Conservation (phyloP, 768 basidiomycete genomes). For the Tephrocybe rancida region DNA sequence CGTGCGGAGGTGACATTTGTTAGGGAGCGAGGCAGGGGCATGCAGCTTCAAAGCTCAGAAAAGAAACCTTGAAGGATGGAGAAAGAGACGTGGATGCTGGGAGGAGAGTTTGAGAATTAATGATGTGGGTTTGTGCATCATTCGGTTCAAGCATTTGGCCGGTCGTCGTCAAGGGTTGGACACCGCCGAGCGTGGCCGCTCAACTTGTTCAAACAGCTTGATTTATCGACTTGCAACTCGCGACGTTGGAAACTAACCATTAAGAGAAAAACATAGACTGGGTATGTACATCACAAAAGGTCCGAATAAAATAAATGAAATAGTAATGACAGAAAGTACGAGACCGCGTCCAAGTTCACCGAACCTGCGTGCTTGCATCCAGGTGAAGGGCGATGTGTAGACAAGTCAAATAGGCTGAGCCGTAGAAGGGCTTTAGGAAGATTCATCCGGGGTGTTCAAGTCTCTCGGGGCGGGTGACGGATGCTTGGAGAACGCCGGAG, state of each 20-base stretch:
- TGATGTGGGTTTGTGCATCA: too few species aligned
- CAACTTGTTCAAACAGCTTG: too few species aligned
- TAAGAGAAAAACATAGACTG: too few species aligned
- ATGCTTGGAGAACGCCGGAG: not conserved
- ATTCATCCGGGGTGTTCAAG: not conserved
- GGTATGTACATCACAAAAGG: too few species aligned
- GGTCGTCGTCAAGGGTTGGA: not conserved
- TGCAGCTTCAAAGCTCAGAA: conserved; percentile 14
- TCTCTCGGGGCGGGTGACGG: not conserved
- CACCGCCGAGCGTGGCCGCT: too few species aligned
- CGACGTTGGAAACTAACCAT: too few species aligned
- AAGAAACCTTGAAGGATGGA: not conserved
- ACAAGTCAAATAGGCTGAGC: not conserved
- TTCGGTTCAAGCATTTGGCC: too few species aligned
- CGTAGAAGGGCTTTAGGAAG: not conserved
- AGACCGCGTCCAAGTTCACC: too few species aligned
- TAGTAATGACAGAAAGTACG: too few species aligned
- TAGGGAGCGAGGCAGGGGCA: conserved; percentile 44
- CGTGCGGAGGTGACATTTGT: conserved; percentile 36
- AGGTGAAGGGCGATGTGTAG: not conserved
- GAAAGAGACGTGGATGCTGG: not conserved
- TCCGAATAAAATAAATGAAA: too few species aligned
- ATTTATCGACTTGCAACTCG: too few species aligned
- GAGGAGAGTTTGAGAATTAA: too few species aligned
- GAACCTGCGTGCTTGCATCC: not conserved